Percentiles rank a stretch among this genome's conserved stretches.
Evolutionary conservation across 176 grass and related monocot species (phyloP).

Genomic region (Musa acuminata): DNA sequence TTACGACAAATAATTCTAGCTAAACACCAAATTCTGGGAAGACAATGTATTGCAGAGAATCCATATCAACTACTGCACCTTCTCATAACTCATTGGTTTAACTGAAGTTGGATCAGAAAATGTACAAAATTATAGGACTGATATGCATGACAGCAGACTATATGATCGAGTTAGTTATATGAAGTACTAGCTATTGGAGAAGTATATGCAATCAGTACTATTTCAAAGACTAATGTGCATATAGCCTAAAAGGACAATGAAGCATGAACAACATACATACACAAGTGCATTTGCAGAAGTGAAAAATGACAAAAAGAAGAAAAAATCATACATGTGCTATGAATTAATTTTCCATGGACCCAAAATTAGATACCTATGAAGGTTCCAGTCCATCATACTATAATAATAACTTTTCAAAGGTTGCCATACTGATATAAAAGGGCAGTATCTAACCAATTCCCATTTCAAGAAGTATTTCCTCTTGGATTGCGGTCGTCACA

Average conservation of each 20-base stretch:
- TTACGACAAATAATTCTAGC: neutral
- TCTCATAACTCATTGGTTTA: neutral
- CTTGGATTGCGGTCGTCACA: conserved; percentile 66
- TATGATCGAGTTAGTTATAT: no score
- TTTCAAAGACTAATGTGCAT: neutral
- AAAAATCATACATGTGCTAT: neutral
- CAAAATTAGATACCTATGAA: neutral
- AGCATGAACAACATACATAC: neutral
- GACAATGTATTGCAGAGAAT: neutral
- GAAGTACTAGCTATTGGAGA: neutral
- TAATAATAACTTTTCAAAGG: neutral
- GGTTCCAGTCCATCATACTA: neutral
- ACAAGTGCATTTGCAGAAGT: neutral
- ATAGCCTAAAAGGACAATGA: neutral
- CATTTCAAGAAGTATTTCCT: conserved; percentile 71
- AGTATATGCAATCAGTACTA: neutral
- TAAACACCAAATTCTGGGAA: neutral
- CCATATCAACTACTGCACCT: neutral
- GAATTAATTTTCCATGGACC: neutral
- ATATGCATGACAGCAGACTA: no score
- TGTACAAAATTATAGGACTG: no score
- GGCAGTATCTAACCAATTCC: conserved; percentile 38
- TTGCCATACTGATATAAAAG: neutral
- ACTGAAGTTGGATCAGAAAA: neutral
- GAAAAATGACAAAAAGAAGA: neutral